These are phyloP conservation scores for Mycena latifolia DNA, from an alignment of 768 basidiomycete species.

Conservation along the genomic window DNA sequence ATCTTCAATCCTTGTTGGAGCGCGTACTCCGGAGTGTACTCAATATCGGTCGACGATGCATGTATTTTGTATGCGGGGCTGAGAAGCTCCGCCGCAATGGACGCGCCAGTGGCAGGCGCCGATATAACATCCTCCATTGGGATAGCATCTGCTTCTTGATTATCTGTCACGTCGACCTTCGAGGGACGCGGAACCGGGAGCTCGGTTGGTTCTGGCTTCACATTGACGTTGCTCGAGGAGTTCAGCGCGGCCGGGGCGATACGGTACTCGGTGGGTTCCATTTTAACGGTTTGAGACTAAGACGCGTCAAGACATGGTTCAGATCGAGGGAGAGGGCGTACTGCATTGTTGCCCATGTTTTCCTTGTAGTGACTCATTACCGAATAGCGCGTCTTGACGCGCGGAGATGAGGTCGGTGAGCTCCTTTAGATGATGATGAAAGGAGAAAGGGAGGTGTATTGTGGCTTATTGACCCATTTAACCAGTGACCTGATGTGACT, in stretches of 20 bases:
- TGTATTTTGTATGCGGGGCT: slow-evolving; percentile 52
- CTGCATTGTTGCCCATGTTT: slow-evolving; percentile 33
- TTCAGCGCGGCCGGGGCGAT: slow-evolving; percentile 13
- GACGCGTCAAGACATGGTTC: slow-evolving; percentile 22
- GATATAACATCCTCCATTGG: slow-evolving; percentile 22
- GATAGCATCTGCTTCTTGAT: slow-evolving; percentile 13
- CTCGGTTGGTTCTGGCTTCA: slow-evolving; percentile 42
- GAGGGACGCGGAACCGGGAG: neutral
- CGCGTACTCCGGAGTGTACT: slow-evolving; percentile 61
- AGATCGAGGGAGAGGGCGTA: slow-evolving; percentile 10
- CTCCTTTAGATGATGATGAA: too few species aligned
- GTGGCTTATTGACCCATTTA: neutral
- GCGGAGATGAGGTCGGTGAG: neutral
- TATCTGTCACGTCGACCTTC: neutral
- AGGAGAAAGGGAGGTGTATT: slow-evolving; percentile 8
- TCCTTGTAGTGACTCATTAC: slow-evolving; percentile 34
- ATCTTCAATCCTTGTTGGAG: slow-evolving; percentile 61
- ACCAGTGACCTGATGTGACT: slow-evolving; percentile 11
- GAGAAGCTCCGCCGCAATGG: slow-evolving; percentile 4
- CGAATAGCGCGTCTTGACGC: slow-evolving; percentile 13
- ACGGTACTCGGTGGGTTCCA: slow-evolving; percentile 25
- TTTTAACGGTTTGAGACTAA: slow-evolving; percentile 30
- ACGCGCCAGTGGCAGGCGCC: slow-evolving; percentile 2
- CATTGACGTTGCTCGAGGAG: slow-evolving; percentile 23
- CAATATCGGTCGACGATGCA: slow-evolving; percentile 55